Base-by-base conservation (phyloP, 2,329 filamentous ascomycete species). In the Diaporthe velutina region DNA sequence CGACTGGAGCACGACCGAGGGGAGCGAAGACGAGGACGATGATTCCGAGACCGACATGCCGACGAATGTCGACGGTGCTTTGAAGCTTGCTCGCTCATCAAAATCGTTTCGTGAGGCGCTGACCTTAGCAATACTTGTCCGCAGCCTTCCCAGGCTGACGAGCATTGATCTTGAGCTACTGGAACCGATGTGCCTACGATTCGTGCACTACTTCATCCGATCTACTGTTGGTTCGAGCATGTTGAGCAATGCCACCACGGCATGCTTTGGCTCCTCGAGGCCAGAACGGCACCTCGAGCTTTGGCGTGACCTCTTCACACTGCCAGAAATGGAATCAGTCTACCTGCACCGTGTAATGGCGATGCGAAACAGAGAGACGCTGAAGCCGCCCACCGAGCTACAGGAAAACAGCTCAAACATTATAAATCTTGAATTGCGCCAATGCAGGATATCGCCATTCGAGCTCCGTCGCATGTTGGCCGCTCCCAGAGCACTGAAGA, bases 1-100 rank as follows among this genome's bases (percentile, higher is more conserved):
- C 35, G 58, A 64, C 45, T 72, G 70, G 70, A 72, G 45, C 70
- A 72, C 70, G n/a, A 72, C 70, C 6, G 70, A 72, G 6, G 57
- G 57, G 17, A 72, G 57, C 50, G 57, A 64, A 17, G 35, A 19
- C 30, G 70, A 72, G 45, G 70, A 54, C 17, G 57, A 52, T n/a
- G 13, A n/a, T 28, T n/a, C 70, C 6, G 70, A 64, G 17, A 17
- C 22, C 58, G 70, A 54, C 57, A 72, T 72, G 17, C 57, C 70
- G 19, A 64, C 45, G 4, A 50, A 54, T 54, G 57, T 52, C 48
- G 57, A 40, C 28, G 40, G 33, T 42, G 70, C 57, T 15, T 13
- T 72, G 25, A 48, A 33, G 12, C 45, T 61, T 38, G 70, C 70
- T 5, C 33, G 54, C 35, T 64, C 70, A 7, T 72, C 70, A 7